These are phyloP conservation scores for Testicularia cyperi DNA, from an alignment of 1,284 basidiomycete genomes.

Conservation along the genomic window DNA sequence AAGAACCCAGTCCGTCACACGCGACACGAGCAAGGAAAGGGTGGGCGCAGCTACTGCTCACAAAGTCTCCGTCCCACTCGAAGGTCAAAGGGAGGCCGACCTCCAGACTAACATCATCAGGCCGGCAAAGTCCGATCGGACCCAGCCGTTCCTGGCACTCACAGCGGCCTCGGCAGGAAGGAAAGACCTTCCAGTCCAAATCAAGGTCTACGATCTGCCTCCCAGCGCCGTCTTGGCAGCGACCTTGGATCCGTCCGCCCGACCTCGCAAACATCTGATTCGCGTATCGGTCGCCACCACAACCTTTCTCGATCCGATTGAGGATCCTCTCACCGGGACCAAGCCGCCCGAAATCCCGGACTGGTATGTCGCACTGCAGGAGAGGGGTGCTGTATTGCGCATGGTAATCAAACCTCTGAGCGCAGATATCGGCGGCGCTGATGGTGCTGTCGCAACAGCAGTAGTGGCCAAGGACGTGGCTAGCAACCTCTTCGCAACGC, in stretches of 20 bases:
- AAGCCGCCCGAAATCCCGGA: conserved; percentile 32
- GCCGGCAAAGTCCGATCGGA: neutral
- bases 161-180: conserved; percentile 10
- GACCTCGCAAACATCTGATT: conserved; percentile 54
- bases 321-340: conserved; percentile 26
- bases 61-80: too few species aligned
- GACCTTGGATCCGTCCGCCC: conserved; percentile 46
- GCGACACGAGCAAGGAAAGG: too few species aligned
- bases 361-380: conserved; percentile 31
- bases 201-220: conserved; percentile 49
- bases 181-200: conserved; percentile 42
- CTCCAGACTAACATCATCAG: too few species aligned
- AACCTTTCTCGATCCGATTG: conserved; percentile 28
- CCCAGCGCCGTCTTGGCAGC: conserved; percentile 57
- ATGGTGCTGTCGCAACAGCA: conserved; percentile 1
- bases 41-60: too few species aligned
- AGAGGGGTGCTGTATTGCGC: conserved; percentile 39
- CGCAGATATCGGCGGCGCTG: neutral
- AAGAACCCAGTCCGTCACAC: too few species aligned
- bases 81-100: too few species aligned
- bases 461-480: conserved; percentile 4
- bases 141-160: conserved; percentile 7
- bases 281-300: conserved; percentile 45
- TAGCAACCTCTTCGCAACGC: conserved; percentile 12
- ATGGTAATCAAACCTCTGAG: conserved; percentile 27